Evolutionary conservation across 116 monocot genomes (phyloP), one percentile per base, ranked within the genome.

Genomic region (Iris pallida): DNA sequence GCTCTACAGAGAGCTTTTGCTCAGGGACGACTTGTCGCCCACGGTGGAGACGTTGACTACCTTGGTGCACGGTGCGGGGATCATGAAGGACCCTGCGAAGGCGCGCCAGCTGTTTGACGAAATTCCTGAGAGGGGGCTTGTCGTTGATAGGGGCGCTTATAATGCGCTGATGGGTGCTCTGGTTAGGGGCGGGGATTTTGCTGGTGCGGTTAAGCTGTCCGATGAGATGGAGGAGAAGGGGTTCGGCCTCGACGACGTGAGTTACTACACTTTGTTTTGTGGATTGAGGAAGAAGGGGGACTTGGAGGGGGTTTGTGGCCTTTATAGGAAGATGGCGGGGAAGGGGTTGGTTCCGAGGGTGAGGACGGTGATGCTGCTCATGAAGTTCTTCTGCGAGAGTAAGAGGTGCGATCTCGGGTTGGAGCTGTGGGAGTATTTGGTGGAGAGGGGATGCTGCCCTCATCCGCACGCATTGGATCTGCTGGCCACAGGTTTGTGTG

Each of bases 401-500:
- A 20, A 75, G 18, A 57, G 79, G 46, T 19, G 72, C 1, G 90
- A 90, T 66, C 57, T 89, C 42, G 97, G 90, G 13, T 49, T 92
- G 65, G 70, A 81, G 45, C 54, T 97, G 64, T 97, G 90, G 97
- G 73, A 83, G n/a, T 98, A 85, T 66, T 51, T 89, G 64, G 52
- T 89, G 47, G 79, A 61, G 48, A 97, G 85, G 67, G 96, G 92
- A 0, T 83, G 83, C 61, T 89, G 86, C 53, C 86, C 96, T 59
- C 96, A 91, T 59, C 64, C 68, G 59, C 96, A 96, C 40, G 89
- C 87, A 6, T 20, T 92, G 74, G 96, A 91, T 71, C 59, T 87
- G 66, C 65, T 96, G 48, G 86, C 79, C 48, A 89, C 76, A 8
- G 79, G 71, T 2, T 66, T 97, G 65, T 89, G 92, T 73, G 83